Percentiles rank a stretch among this genome's conserved stretches.
Conservation (phyloP, 225 moss, liverwort and hornwort genomes). For the Marchantia paleacea region DNA sequence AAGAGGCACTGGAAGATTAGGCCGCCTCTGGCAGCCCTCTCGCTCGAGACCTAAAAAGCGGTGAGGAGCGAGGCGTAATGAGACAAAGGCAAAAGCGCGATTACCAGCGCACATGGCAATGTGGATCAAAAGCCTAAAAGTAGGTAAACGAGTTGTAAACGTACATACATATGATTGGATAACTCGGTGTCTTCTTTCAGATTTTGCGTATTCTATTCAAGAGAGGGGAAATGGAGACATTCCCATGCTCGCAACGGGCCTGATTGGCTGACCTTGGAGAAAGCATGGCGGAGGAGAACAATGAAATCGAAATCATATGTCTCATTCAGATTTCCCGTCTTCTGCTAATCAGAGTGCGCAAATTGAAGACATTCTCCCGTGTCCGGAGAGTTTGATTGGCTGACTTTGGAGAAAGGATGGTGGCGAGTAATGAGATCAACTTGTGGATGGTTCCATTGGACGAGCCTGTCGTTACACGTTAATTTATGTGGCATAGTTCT, state of each 20-base stretch:
- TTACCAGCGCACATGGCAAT: background rate
- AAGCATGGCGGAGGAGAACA: too few species aligned
- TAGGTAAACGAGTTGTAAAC: background rate
- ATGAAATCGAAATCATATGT: too few species aligned
- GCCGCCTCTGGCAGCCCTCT: background rate
- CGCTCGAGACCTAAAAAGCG: background rate
- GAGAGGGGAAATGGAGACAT: background rate
- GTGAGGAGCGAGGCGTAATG: background rate
- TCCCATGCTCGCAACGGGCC: background rate
- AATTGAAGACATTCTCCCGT: background rate
- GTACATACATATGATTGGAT: background rate
- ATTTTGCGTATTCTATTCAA: background rate
- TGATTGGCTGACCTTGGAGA: background rate
- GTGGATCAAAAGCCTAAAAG: background rate
- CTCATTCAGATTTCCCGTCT: background rate
- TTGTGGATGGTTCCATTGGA: background rate
- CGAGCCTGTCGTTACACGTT: background rate
- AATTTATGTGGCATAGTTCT: background rate
- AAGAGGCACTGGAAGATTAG: background rate
- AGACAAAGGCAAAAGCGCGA: background rate
- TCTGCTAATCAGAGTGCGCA: background rate
- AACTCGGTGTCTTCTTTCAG: background rate
- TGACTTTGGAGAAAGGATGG: background rate
- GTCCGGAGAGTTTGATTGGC: background rate
- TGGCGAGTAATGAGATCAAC: background rate